Percentiles rank a stretch among this genome's conserved stretches.
phyloP scores from a whole-genome alignment of 2,329 filamentous ascomycete genomes.

The Tolypocladium tundrense region DNA sequence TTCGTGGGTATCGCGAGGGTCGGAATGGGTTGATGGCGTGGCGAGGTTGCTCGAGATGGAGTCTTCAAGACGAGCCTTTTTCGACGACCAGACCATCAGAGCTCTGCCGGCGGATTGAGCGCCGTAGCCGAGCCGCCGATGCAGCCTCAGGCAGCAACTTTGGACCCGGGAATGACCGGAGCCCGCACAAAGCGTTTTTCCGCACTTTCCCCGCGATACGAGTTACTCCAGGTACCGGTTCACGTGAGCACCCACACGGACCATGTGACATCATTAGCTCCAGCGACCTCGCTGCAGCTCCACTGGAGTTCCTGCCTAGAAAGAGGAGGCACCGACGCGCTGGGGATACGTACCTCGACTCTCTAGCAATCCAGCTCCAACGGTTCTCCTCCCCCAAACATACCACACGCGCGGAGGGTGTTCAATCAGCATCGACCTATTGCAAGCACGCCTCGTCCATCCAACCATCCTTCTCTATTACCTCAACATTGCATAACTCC shows the following conservation, averaged over 20 bases:
- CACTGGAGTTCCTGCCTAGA: not conserved
- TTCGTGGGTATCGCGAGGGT: conserved; percentile 24
- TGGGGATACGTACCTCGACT: not conserved
- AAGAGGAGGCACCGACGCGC: not conserved
- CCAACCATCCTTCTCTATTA: not conserved
- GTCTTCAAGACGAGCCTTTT: conserved; percentile 30
- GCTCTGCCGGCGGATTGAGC: conserved; percentile 23
- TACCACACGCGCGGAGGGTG: not conserved
- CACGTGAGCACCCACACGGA: too few relatives aligned
- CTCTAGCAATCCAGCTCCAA: not conserved
- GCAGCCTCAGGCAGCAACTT: conserved; percentile 16
- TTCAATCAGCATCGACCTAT: conserved; percentile 6
- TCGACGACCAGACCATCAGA: conserved; percentile 17
- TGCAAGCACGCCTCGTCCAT: not conserved
- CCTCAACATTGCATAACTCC: not conserved
- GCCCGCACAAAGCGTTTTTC: not conserved
- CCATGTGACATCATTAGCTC: not conserved
- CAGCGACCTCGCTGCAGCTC: not conserved
- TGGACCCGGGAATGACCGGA: not conserved
- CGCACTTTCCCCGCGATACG: not conserved
- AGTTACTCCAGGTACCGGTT: not conserved
- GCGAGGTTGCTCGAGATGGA: conserved; percentile 18
- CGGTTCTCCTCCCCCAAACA: not conserved
- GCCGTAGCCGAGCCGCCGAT: conserved; percentile 17
- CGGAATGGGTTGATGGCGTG: conserved; percentile 23